These are phyloP conservation scores for Glaciozyma martinii DNA, from an alignment of 768 basidiomycete species.

Conservation along the genomic window DNA sequence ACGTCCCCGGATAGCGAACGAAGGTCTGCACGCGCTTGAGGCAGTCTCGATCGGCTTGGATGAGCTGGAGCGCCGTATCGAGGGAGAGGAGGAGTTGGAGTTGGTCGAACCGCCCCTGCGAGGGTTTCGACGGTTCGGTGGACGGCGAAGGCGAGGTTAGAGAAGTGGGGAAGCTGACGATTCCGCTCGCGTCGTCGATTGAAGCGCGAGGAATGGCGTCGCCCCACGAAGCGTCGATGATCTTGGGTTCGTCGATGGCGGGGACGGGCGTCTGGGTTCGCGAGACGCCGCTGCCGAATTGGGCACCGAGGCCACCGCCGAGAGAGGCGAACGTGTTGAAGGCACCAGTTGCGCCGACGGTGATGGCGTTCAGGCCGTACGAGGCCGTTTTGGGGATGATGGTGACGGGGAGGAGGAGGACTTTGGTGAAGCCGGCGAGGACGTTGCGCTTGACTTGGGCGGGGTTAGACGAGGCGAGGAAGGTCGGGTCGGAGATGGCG, in stretches of 20 bases:
- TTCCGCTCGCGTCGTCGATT: background rate
- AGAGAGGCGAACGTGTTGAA: conserved; percentile 33
- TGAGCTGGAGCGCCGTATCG: conserved; percentile 79
- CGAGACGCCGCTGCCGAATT: background rate
- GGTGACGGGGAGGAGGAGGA: conserved; percentile 84
- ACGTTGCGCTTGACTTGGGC: conserved; percentile 87
- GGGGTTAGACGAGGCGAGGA: conserved; percentile 76
- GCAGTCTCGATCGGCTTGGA: conserved; percentile 83
- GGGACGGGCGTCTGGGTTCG: background rate
- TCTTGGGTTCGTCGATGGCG: background rate
- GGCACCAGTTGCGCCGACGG: conserved; percentile 49
- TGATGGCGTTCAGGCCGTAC: conserved; percentile 40
- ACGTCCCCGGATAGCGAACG: conserved; percentile 71
- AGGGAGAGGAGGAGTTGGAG: conserved; percentile 84
- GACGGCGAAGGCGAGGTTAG: background rate
- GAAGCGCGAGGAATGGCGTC: background rate
- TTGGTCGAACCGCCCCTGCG: conserved; percentile 21
- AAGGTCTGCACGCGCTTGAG: conserved; percentile 90
- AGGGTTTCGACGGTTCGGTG: background rate
- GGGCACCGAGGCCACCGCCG: conserved; percentile 4
- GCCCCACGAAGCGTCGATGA: background rate
- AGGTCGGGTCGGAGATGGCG: conserved; percentile 45
- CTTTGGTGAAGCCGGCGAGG: conserved; percentile 78
- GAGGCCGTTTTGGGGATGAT: conserved; percentile 75
- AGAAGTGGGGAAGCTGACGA: background rate